Percentiles rank a stretch among this genome's conserved stretches.
These are phyloP conservation scores for Grosmannia serpens DNA, from an alignment of 2,329 filamentous ascomycete genomes.

Conservation along the genomic window DNA sequence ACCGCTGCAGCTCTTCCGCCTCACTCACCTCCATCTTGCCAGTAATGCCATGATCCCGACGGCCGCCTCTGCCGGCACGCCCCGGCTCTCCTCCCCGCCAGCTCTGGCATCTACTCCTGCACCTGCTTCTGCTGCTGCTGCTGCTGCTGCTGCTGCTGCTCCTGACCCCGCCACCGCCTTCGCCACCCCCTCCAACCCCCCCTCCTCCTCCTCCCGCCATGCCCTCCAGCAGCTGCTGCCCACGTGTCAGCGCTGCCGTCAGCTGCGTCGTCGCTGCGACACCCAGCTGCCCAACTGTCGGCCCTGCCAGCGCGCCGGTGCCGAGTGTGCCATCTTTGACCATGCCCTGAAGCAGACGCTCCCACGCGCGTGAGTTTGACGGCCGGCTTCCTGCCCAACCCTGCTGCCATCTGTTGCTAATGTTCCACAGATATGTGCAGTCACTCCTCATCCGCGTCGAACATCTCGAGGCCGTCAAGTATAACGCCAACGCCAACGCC, in stretches of 20 bases:
- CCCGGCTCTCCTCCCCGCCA: neutral
- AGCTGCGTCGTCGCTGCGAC: slow-evolving; percentile 11
- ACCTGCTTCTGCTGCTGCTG: neutral
- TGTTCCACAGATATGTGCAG: slow-evolving; percentile 6
- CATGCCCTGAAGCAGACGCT: slow-evolving; percentile 11
- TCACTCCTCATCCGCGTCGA: slow-evolving; percentile 8
- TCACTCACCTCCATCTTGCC: neutral
- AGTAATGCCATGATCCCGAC: neutral
- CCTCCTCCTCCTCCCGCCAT: neutral
- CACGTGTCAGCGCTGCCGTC: slow-evolving; percentile 11
- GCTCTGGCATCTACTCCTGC: neutral
- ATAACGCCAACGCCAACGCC: neutral
- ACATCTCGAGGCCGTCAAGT: slow-evolving; percentile 9
- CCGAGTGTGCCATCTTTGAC: slow-evolving; percentile 10
- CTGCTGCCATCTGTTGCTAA: neutral
- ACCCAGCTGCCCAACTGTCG: slow-evolving; percentile 11
- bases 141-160: too few relatives aligned
- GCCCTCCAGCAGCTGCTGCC: slow-evolving; percentile 10
- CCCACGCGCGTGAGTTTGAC: slow-evolving; percentile 2
- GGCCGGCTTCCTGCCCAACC: neutral
- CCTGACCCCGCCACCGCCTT: neutral
- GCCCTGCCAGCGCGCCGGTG: slow-evolving; percentile 6
- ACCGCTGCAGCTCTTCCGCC: neutral
- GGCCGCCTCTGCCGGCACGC: neutral
- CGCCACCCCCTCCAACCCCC: neutral